Percentiles rank a stretch among this genome's conserved stretches.
Conservation (phyloP, 2,329 filamentous ascomycete species). For the Fusarium bulbicola region DNA sequence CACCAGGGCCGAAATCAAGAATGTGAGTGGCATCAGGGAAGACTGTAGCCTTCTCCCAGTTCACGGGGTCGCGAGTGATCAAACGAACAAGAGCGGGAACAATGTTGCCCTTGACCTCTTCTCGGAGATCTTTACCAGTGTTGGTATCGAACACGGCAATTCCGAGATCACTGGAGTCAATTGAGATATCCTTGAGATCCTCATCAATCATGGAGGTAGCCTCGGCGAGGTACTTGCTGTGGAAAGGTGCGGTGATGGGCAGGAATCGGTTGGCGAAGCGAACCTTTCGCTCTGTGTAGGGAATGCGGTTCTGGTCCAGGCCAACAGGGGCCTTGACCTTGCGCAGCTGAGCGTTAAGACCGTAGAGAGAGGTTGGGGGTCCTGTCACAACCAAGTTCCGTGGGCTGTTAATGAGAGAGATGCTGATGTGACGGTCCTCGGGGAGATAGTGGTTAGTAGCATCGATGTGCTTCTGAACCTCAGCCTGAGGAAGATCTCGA, state of each 20-base stretch:
- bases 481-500: conserved; percentile 84
- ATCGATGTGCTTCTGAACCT: conserved; percentile 96
- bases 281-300: conserved; percentile 94
- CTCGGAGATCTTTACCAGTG: conserved; percentile 84
- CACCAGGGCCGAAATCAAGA: conserved; percentile 95
- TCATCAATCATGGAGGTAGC: conserved; percentile 85
- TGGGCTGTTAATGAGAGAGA: conserved; percentile 96
- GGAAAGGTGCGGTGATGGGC: conserved; percentile 97
- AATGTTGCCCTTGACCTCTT: conserved; percentile 76
- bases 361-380: conserved; percentile 93
- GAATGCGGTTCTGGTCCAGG: conserved; percentile 92
- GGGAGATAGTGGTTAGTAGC: conserved; percentile 97
- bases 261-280: conserved; percentile 97
- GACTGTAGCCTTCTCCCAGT: conserved; percentile 94
- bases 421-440: conserved; percentile 88
- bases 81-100: conserved; percentile 88
- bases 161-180: conserved; percentile 76
- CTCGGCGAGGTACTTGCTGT: conserved; percentile 90
- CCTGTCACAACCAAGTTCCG: conserved; percentile 97
- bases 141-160: conserved; percentile 93
- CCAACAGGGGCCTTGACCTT: conserved; percentile 99
- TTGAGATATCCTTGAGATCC: conserved; percentile 84
- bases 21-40: conserved; percentile 94
- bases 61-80: conserved; percentile 92
- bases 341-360: conserved; percentile 91